Evolutionary conservation across 2,329 filamentous ascomycete genomes (phyloP), one percentile per base, ranked within the genome.

Genomic region (Cytospora paraplurivora): DNA sequence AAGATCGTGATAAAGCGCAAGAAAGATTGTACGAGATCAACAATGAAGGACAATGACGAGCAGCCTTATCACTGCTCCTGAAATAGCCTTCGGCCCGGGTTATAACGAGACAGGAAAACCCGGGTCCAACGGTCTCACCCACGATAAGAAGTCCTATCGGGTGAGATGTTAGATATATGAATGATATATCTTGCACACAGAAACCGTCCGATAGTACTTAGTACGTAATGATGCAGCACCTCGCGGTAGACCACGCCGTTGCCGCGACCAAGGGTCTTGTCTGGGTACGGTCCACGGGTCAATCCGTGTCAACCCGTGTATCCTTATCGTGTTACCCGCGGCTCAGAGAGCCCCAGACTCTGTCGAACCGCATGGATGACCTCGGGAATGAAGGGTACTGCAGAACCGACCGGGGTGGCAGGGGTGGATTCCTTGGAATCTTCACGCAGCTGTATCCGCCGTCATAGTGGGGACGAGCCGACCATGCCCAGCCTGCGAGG

Each of bases 211-310:
- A 56, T 32, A 41, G 38, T 27, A 27, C 27, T 27, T 27, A 27
- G 27, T 62, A 62, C 53, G 59, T 62, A 62, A 62, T 56, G 53
- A 56, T 56, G 59, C 53, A 62, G 59, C 44, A 21, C 32, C n/a
- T 47, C 44, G 44, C 44, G 21, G n/a, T 17, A 19, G 44, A 19
- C 44, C 44, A n/a, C 21, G 44, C 27, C 44, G 44, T 19, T 47
- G 41, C 38, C 41, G 41, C 41, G 41, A 19, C 13, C 41, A 8
- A 44, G 41, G 17, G 41, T 10, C 10, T 38, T 38, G 35, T 13
- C 13, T 38, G 35, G 11, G 11, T 44, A 13, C 38, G 27, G 27
- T 27, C 27, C 27, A 27, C 27, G 27, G 27, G 27, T 27, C 27
- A 27, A 27, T 27, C 27, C 27, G 27, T 27, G 27, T 27, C 27